A percentile compares a stretch with the other conserved stretches of the same genome.
phyloP scores from a whole-genome alignment of 805 yeast species.

The Tetrapisispora taiwanensis region DNA sequence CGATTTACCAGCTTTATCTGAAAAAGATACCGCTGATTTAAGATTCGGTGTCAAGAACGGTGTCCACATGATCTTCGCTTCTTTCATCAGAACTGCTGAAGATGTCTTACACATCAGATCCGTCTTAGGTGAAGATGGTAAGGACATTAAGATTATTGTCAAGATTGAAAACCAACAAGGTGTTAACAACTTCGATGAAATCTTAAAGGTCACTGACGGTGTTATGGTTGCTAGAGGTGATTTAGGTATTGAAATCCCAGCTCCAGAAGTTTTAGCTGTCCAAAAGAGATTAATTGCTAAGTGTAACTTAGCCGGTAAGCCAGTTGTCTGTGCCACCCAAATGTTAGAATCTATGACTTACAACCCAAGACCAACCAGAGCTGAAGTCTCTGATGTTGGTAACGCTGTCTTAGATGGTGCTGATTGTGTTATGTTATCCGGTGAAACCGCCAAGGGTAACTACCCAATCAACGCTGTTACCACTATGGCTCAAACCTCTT shows the following conservation, averaged over 20 bases:
- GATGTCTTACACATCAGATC: slow-evolving; percentile 86
- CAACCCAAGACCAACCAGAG: slow-evolving; percentile 99
- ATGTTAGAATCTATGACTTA: slow-evolving; percentile 99
- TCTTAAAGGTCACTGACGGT: slow-evolving; percentile 91
- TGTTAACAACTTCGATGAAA: slow-evolving; percentile 98
- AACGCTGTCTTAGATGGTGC: slow-evolving; percentile 99
- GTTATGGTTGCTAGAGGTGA: slow-evolving; percentile 99
- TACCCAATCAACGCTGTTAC: slow-evolving; percentile 96
- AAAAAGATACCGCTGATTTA: slow-evolving; percentile 89
- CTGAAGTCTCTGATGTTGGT: slow-evolving; percentile 98
- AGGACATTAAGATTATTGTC: slow-evolving; percentile 89
- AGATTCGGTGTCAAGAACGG: slow-evolving; percentile 93
- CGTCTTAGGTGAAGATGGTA: slow-evolving; percentile 95
- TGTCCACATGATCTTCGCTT: slow-evolving; percentile 97
- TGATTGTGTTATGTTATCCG: slow-evolving; percentile 99
- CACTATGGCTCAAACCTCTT: slow-evolving; percentile 96
- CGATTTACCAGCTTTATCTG: slow-evolving; percentile 94
- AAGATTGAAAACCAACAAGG: slow-evolving; percentile 99
- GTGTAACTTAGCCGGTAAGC: slow-evolving; percentile 98
- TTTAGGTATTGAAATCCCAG: slow-evolving; percentile 98
- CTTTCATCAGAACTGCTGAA: slow-evolving; percentile 90
- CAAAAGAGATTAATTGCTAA: slow-evolving; percentile 98
- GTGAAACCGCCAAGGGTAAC: slow-evolving; percentile 99
- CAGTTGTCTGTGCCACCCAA: slow-evolving; percentile 98
- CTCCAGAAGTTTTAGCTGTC: slow-evolving; percentile 95